phyloP scores from a whole-genome alignment of 225 moss, liverwort and hornwort genomes.

The Climacium dendroides region DNA sequence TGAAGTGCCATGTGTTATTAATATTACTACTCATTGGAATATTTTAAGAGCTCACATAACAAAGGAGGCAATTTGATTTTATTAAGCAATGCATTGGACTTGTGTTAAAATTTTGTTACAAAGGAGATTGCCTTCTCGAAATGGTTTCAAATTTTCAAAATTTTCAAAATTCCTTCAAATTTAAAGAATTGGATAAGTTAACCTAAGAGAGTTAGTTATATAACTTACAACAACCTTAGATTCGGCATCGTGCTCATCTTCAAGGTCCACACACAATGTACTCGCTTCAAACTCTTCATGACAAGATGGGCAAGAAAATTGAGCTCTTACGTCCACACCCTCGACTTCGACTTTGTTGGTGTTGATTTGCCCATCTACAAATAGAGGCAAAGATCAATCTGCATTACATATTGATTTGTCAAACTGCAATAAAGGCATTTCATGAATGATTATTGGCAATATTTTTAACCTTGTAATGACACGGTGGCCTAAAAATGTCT shows the following conservation, averaged over 20 bases:
- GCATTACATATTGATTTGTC: background rate
- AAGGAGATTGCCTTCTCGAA: background rate
- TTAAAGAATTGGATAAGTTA: no score
- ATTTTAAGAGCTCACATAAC: background rate
- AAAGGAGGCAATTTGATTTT: background rate
- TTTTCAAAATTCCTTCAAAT: background rate
- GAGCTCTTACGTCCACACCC: background rate
- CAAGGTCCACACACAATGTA: background rate
- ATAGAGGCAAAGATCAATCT: background rate
- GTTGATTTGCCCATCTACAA: slow-evolving; percentile 20
- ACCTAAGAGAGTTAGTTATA: no score
- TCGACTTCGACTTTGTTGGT: background rate
- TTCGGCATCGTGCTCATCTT: background rate
- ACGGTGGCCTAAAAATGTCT: accelerated
- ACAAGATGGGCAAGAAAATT: slow-evolving; percentile 30
- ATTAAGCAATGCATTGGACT: background rate
- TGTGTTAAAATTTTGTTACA: background rate
- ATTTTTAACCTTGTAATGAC: accelerated
- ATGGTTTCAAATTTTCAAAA: no score
- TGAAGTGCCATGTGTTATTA: background rate
- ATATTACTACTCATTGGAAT: background rate
- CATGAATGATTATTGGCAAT: background rate
- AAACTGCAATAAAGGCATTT: background rate
- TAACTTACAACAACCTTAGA: slow-evolving; percentile 18
- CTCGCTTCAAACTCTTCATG: slow-evolving; percentile 13